A percentile compares a stretch with the other conserved stretches of the same genome.
Evolutionary conservation across 257 asterid genomes (phyloP).

Genomic region (Euphrasia confusa): DNA sequence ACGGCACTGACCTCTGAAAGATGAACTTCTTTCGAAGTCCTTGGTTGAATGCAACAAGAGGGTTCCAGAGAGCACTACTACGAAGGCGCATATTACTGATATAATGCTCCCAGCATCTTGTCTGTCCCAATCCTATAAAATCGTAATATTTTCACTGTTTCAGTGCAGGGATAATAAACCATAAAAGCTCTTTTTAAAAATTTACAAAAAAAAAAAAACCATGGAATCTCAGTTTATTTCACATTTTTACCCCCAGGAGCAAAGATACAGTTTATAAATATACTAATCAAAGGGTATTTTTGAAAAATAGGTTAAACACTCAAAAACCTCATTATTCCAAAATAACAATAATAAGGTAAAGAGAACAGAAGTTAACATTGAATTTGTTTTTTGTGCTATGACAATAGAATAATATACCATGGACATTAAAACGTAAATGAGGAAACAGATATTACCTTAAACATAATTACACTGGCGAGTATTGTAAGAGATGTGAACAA

Average conservation of each 20-base stretch:
- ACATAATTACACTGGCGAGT: slow-evolving; percentile 81
- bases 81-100: slow-evolving; percentile 71
- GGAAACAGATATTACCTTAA: slow-evolving; percentile 46
- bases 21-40: slow-evolving; percentile 63
- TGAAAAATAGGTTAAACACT: too few species aligned
- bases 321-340: too few species aligned
- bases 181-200: background rate
- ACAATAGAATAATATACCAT: too few species aligned
- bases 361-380: background rate
- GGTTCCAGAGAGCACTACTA: slow-evolving; percentile 75
- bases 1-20: slow-evolving; percentile 49
- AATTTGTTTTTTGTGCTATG: background rate
- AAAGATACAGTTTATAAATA: too few species aligned
- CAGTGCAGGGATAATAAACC: background rate
- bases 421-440: background rate
- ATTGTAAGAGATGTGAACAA: slow-evolving; percentile 80
- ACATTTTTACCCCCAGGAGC: too few species aligned
- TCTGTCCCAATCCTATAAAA: slow-evolving; percentile 79
- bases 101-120: slow-evolving; percentile 59
- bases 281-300: too few species aligned
- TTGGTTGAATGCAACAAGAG: slow-evolving; percentile 63
- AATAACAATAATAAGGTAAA: background rate
- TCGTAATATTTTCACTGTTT: slow-evolving; percentile 1
- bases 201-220: too few species aligned
- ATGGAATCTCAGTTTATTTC: too few species aligned